Conservation (phyloP, 345 rosid genomes). For the Moringa oleifera region DNA sequence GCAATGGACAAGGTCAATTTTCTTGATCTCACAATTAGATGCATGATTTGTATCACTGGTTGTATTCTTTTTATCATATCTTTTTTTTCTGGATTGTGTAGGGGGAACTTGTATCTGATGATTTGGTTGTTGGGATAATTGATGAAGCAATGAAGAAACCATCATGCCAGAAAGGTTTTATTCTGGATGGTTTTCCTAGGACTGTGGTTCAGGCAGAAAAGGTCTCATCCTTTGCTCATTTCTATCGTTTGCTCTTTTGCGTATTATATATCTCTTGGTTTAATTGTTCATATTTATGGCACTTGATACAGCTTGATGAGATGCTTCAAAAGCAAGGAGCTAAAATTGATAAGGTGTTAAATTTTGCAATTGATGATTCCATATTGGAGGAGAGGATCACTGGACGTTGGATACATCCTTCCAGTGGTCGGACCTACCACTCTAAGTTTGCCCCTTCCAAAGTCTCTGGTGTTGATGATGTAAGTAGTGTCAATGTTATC, state of each 20-base stretch:
- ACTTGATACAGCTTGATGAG: constrained; percentile 68
- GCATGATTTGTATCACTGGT: neutral
- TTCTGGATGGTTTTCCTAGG: constrained; percentile 95
- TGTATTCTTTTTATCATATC: constrained; percentile 8
- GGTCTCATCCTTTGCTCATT: constrained; percentile 27
- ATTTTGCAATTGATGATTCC: constrained; percentile 82
- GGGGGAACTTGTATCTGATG: constrained; percentile 97
- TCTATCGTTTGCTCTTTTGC: neutral
- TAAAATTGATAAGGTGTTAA: constrained; percentile 73
- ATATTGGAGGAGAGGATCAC: constrained; percentile 95
- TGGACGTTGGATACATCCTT: constrained; percentile 96
- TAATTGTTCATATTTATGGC: neutral
- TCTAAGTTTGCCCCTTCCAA: constrained; percentile 85
- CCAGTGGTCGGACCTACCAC: constrained; percentile 91
- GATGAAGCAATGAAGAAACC: constrained; percentile 96
- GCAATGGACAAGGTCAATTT: constrained; percentile 85
- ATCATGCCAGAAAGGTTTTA: constrained; percentile 86
- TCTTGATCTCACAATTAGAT: neutral
- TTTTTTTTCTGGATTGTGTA: constrained; percentile 22
- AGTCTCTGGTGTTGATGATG: constrained; percentile 81
- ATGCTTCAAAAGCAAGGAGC: constrained; percentile 81
- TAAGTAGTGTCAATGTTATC: constrained; percentile 31
- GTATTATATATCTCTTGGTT: too few relatives aligned
- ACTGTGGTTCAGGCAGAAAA: constrained; percentile 87
- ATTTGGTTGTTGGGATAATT: constrained; percentile 87